phyloP scores from a whole-genome alignment of 2,329 filamentous ascomycete genomes.

The Aureobasidium mangrovei region DNA sequence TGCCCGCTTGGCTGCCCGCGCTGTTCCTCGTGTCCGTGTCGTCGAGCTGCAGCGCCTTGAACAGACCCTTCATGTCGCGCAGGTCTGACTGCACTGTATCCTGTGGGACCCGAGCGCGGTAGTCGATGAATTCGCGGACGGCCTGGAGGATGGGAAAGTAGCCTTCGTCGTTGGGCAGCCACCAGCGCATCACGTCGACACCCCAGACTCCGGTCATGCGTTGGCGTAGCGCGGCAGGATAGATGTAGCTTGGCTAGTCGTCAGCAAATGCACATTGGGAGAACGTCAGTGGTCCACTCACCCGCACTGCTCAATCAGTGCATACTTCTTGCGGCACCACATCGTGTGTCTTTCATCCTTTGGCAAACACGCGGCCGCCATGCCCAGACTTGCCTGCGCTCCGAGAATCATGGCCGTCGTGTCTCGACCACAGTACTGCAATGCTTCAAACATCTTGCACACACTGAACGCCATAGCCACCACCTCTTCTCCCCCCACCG shows the following conservation, averaged over 20 bases:
- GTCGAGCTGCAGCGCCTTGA: slow-evolving; percentile 31
- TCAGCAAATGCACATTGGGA: neutral
- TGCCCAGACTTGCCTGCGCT: slow-evolving; percentile 66
- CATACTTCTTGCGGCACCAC: slow-evolving; percentile 76
- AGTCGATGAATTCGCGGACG: slow-evolving; percentile 64
- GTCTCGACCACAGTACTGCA: slow-evolving; percentile 61
- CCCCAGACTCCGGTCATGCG: slow-evolving; percentile 70
- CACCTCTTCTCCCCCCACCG: slow-evolving; percentile 42
- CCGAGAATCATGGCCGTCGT: slow-evolving; percentile 63
- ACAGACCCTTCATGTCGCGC: slow-evolving; percentile 29
- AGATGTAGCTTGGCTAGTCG: slow-evolving; percentile 63
- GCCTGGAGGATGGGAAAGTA: slow-evolving; percentile 65
- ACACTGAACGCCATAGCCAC: slow-evolving; percentile 56
- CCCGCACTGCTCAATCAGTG: slow-evolving; percentile 69
- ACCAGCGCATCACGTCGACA: slow-evolving; percentile 70
- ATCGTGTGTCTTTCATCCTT: slow-evolving; percentile 61
- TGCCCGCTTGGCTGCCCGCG: slow-evolving; percentile 18
- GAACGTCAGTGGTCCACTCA: slow-evolving; percentile 37
- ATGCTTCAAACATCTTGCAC: slow-evolving; percentile 70
- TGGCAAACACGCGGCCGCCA: slow-evolving; percentile 72
- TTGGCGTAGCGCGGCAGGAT: slow-evolving; percentile 61
- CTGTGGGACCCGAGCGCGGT: slow-evolving; percentile 22
- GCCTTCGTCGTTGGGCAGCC: slow-evolving; percentile 75
- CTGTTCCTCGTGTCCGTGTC: slow-evolving; percentile 18
- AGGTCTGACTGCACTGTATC: slow-evolving; percentile 21